Percentiles rank a stretch among this genome's conserved stretches.
phyloP scores from a whole-genome alignment of 2,329 filamentous ascomycete genomes.

The Colletotrichum endophyticum region DNA sequence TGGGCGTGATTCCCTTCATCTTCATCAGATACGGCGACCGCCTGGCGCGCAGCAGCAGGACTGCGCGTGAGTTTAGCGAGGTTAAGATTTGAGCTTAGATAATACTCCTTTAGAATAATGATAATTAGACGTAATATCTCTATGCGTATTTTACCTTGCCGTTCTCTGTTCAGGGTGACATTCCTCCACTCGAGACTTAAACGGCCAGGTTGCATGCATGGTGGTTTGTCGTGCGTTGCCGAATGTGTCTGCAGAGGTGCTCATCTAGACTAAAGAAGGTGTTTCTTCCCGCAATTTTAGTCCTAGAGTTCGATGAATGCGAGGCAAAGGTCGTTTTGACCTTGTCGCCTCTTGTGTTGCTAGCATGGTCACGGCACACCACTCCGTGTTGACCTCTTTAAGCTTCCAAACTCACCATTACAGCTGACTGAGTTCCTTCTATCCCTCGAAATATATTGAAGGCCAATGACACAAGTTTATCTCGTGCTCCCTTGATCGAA shows the following conservation, averaged over 20 bases:
- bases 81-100: background rate
- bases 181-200: background rate
- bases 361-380: background rate
- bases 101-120: background rate
- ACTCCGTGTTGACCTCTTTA: background rate
- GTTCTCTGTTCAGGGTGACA: background rate
- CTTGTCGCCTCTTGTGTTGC: background rate
- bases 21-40: conserved; percentile 35
- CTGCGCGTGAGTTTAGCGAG: background rate
- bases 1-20: conserved; percentile 36
- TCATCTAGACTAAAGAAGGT: background rate
- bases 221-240: background rate
- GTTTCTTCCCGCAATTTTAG: background rate
- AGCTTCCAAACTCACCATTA: background rate
- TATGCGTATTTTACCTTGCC: background rate
- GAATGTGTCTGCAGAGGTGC: background rate
- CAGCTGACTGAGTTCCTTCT: background rate
- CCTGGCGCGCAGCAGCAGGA: conserved; percentile 29
- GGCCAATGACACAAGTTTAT: background rate
- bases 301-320: background rate
- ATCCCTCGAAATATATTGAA: background rate
- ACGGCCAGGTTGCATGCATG: too few relatives aligned
- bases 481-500: background rate
- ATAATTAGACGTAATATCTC: background rate
- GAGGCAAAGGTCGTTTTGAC: background rate